Evolutionary conservation across 1,139 yeast genomes (phyloP).

Genomic region (Suhomyces guaymorum): DNA sequence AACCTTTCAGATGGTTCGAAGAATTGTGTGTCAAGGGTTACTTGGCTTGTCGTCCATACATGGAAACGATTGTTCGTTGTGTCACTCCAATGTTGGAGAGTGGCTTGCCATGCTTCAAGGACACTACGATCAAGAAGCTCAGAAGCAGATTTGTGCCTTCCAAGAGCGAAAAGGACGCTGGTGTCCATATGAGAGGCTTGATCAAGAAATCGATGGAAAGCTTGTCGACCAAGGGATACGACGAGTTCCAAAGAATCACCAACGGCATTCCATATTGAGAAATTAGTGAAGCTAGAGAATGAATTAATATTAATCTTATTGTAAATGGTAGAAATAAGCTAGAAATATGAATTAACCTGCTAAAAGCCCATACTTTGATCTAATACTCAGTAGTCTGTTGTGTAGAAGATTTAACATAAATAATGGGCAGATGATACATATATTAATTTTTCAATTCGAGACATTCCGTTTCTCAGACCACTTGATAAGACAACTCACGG

Average conservation of each 20-base stretch:
- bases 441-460: no score
- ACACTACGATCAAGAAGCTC: conserved; percentile 75
- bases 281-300: no score
- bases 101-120: conserved; percentile 95
- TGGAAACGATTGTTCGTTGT: conserved; percentile 81
- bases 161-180: conserved; percentile 84
- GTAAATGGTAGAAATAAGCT: no score
- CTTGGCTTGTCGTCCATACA: conserved; percentile 84
- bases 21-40: conserved; percentile 93
- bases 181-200: conserved; percentile 70
- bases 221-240: conserved; percentile 89
- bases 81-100: conserved; percentile 93
- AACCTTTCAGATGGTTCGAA: conserved; percentile 91
- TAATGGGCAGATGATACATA: no score
- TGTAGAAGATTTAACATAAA: no score
- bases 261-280: conserved; percentile 88
- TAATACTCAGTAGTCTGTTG: no score
- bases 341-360: no score
- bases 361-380: no score
- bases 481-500: no score
- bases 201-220: conserved; percentile 84
- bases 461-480: no score
- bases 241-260: conserved; percentile 93
- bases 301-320: background rate
- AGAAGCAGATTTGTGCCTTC: conserved; percentile 77